Evolutionary conservation across 23 red algal genomes (phyloP).

Genomic region (Gracilaria gracilis): DNA sequence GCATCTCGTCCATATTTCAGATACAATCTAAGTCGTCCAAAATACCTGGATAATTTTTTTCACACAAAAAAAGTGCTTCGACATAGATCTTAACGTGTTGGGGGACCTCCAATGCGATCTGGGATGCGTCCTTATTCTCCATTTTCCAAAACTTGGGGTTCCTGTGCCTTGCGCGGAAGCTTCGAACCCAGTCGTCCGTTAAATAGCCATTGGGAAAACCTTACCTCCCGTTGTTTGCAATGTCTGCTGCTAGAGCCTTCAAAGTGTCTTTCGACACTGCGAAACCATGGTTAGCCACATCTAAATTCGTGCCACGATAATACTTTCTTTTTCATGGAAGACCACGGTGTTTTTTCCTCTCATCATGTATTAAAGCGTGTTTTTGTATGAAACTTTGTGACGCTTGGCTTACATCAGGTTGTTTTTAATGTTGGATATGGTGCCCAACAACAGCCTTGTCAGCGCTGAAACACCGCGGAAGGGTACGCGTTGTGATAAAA

Average conservation of each 20-base stretch:
- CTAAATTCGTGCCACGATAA: not conserved
- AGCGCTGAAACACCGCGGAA: too few species aligned
- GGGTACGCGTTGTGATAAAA: too few species aligned
- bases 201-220: not conserved
- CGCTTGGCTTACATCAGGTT: too few species aligned
- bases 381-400: too few species aligned
- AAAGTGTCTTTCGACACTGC: not conserved
- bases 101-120: not conserved
- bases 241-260: not conserved
- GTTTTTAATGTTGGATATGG: too few species aligned
- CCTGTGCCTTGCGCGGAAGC: constrained; percentile 13
- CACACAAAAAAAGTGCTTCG: not conserved
- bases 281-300: not conserved
- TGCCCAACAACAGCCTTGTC: too few species aligned
- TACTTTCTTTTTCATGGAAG: not conserved
- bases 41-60: not conserved
- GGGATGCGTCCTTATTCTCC: constrained; percentile 9
- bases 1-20: not conserved
- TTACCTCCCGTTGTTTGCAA: not conserved
- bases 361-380: too few species aligned
- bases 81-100: too few species aligned
- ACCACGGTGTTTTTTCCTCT: not conserved
- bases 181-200: not conserved
- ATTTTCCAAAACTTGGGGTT: constrained; percentile 4
- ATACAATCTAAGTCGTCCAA: not conserved